Base-by-base conservation (phyloP, 257 asterid species). In the Asclepias syriaca region DNA sequence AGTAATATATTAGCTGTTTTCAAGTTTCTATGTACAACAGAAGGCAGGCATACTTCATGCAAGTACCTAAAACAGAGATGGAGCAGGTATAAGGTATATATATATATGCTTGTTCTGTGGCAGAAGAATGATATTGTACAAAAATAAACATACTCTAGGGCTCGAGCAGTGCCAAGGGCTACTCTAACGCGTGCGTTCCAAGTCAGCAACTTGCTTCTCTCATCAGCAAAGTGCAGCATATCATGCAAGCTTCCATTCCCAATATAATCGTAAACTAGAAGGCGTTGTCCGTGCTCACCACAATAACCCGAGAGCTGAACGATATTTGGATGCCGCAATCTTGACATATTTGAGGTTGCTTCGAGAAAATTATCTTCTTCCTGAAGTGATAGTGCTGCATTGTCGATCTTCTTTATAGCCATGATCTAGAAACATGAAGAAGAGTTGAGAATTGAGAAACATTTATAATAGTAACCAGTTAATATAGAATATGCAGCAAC, bases 121-220 rank as follows among this genome's bases (percentile, higher is more conserved):
- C 4, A 40, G 3, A 50, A 12, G 69, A 45, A 65, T 51, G 82
- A 68, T 34, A 57, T 57, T 32, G 32, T 71, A 21, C 59, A 57
- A 61, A 70, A 65, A 21, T 24, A 69, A 40, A 77, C 96, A 69
- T 92, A 95, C 99, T 95, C 99, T 71, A 95, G 83, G 71, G 99
- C 99, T 81, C 99, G 86, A 81, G 99, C 97, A 59, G 97, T 88
- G 81, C 99, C 99, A 78, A 95, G 98, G 61, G 98, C 96, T 60
- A 92, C 93, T 88, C 92, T 88, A 76, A 95, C 94, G 45, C 99
- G 95, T 61, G 94, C 97, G 72, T 92, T 95, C 99, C 99, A 92
- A 16, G 98, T 95, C 76, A 95, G 87, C 92, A 87, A 60, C 78
- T 77, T 86, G 85, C 88, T 90, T 81, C 95, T 86, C 77, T 95